Base-by-base conservation (phyloP, 768 basidiomycete species). In the Amanita fuliginea region DNA sequence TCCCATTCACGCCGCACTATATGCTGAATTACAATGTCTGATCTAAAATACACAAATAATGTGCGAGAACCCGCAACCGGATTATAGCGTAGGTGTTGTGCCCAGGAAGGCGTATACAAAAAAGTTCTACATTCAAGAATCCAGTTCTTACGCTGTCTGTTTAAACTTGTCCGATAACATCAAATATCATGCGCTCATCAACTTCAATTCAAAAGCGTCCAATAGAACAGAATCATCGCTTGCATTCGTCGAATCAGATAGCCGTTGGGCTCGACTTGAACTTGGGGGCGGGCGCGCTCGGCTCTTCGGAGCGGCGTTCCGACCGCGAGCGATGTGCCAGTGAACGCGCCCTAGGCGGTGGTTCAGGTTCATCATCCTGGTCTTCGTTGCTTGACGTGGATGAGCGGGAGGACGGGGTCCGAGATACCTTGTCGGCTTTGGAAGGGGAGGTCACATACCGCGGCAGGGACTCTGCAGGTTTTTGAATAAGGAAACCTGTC, bases 381-480 rank as follows among this genome's bases (percentile, higher is more conserved):
- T 14, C 41, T 13, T 49, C 48, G n/a, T 22, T 56, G 49, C 60
- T 65, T 47, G 68, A 68, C 24, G 54, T 58, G 1, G 60, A 55
- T 7, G 64, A 65, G 14, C 49, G 57, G 41, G 54, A 56, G 2
- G 69, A 69, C 14, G 57, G 41, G 42, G 52, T 61, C 42, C 66
- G 64, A 10, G 65, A 60, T 44, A 62, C 42, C 18, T 48, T 53
- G 14, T 43, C 54, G 21, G 56, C 48, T 44, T 54, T 30, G 0
- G 63, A 63, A 2, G 62, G 54, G 9, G 69, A 68, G 9, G 76
- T 62, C 6, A 68, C 69, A 55, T 81, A 75, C 35, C 70, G 73
- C 2, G 81, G 72, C 21, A 78, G 69, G 4, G 76, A 70, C 60
- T 83, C 80, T 8, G 67, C 65, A 0, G 84, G 83, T 55, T 65